Evolutionary conservation across 108 stramenopile species (phyloP).

Genomic region (Nannochloropsis oceanica): DNA sequence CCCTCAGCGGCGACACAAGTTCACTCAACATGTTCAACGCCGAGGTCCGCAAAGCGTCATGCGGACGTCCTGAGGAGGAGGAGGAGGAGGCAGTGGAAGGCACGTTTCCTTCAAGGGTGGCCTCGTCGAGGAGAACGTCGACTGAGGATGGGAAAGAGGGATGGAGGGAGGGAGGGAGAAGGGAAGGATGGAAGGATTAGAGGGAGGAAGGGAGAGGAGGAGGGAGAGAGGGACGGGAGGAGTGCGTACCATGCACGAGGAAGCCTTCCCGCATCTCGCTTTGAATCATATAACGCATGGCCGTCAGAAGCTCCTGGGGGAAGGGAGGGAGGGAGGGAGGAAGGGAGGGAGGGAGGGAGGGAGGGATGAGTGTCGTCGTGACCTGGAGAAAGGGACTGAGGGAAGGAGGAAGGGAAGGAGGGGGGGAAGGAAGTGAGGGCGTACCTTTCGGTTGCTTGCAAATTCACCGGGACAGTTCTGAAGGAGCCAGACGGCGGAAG

Average conservation of each 20-base stretch:
- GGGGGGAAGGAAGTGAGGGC: neutral
- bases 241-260: neutral
- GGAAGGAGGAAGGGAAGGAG: neutral
- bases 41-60: neutral
- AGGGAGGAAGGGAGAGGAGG: neutral
- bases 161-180: neutral
- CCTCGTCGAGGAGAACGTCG: slow-evolving; percentile 74
- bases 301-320: slow-evolving; percentile 67
- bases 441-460: neutral
- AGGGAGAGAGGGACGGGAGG: too few relatives aligned
- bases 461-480: neutral
- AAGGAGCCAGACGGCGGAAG: neutral
- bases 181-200: slow-evolving; percentile 51
- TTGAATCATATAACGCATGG: slow-evolving; percentile 73
- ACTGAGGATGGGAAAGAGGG: slow-evolving; percentile 46
- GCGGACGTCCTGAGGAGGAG: neutral
- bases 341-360: neutral
- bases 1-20: slow-evolving; percentile 13
- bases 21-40: neutral
- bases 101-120: neutral
- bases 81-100: neutral
- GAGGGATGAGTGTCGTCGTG: neutral
- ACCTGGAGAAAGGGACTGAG: neutral
- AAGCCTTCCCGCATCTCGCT: slow-evolving; percentile 77
- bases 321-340: slow-evolving; percentile 17